These are phyloP conservation scores for Neopestalotiopsis rosae DNA, from an alignment of 2,329 filamentous ascomycete species.

Conservation along the genomic window DNA sequence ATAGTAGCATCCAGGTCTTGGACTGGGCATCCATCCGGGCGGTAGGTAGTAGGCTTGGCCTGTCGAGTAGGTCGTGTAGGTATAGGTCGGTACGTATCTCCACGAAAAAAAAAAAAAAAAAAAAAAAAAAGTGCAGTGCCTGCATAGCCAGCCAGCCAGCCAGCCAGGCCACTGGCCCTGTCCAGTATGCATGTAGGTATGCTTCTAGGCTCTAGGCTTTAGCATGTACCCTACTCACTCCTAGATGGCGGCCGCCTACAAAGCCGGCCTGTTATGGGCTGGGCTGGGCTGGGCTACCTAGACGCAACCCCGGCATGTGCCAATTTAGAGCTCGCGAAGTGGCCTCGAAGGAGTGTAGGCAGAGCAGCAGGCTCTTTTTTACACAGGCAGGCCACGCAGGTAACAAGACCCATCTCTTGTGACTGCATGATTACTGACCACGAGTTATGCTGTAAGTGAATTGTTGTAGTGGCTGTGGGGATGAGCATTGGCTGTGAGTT, in stretches of 20 bases:
- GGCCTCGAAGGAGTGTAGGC: constrained; percentile 10
- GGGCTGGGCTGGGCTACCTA: constrained; percentile 7
- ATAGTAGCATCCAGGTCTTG: constrained; percentile 2
- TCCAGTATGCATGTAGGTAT: neutral
- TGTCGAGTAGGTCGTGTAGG: neutral
- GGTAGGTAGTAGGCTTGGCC: neutral
- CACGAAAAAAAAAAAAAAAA: neutral
- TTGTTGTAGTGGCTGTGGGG: too few relatives aligned
- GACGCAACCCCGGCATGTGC: constrained; percentile 11
- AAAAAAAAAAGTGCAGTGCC: too few relatives aligned
- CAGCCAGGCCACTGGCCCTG: too few relatives aligned
- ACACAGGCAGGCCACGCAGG: neutral
- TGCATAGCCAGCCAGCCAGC: too few relatives aligned
- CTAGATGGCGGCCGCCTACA: neutral
- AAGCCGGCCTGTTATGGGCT: constrained; percentile 2
- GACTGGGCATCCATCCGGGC: constrained; percentile 2
- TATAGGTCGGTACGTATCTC: neutral
- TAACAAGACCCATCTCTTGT: neutral
- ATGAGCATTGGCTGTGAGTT: too few relatives aligned
- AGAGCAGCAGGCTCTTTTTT: neutral
- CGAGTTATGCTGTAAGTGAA: neutral
- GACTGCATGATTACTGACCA: neutral
- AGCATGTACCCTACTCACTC: neutral
- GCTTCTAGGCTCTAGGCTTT: neutral
- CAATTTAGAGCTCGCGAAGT: constrained; percentile 11